phyloP scores from a whole-genome alignment of 176 grass and related monocot genomes.

The Dactylis glomerata region DNA sequence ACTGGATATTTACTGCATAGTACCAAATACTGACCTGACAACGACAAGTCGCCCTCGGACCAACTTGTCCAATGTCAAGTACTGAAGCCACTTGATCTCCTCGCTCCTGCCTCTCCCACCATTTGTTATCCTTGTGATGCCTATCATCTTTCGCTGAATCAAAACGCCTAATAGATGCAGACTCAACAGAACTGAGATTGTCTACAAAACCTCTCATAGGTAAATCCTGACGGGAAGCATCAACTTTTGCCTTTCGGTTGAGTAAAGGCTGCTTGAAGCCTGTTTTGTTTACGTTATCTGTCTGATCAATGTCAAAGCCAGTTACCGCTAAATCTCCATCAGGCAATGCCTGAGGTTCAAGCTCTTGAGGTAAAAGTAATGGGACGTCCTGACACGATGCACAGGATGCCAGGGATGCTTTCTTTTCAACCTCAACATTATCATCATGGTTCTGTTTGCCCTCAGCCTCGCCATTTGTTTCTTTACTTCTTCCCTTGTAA shows the following conservation, averaged over 20 bases:
- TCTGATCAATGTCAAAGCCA: constrained; percentile 45
- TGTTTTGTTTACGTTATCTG: constrained; percentile 46
- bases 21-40: constrained; percentile 76
- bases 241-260: constrained; percentile 68
- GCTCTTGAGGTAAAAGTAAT: constrained; percentile 83
- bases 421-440: constrained; percentile 35
- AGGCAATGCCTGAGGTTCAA: constrained; percentile 55
- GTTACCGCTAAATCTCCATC: constrained; percentile 45
- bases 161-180: constrained; percentile 43
- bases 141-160: constrained; percentile 37
- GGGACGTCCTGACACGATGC: constrained; percentile 67
- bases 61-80: constrained; percentile 82
- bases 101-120: constrained; percentile 96
- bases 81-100: constrained; percentile 71
- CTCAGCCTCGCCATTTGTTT: constrained; percentile 51
- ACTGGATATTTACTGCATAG: neutral
- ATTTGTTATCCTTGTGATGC: constrained; percentile 67
- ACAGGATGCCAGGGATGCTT: constrained; percentile 33
- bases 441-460: constrained; percentile 42
- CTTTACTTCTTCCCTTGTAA: constrained; percentile 77
- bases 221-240: constrained; percentile 77
- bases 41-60: constrained; percentile 68
- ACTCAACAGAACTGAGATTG: constrained; percentile 47
- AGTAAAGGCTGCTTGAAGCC: constrained; percentile 66
- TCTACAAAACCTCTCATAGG: constrained; percentile 95